These are phyloP conservation scores for Sparassis latifolia DNA, from an alignment of 1,284 basidiomycete genomes.

Conservation along the genomic window DNA sequence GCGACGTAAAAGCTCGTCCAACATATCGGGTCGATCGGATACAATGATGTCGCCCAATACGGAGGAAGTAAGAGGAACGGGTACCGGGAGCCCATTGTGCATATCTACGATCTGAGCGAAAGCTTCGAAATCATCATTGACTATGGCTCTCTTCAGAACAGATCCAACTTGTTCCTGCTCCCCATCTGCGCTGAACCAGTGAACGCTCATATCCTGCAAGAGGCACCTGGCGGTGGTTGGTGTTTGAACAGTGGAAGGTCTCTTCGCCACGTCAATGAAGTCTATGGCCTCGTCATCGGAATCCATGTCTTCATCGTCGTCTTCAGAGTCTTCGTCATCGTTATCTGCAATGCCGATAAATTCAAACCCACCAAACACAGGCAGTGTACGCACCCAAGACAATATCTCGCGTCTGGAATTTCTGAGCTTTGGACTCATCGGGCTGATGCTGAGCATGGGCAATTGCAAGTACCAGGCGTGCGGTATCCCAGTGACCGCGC, in stretches of 20 bases:
- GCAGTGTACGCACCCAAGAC: constrained; percentile 27
- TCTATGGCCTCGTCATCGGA: constrained; percentile 30
- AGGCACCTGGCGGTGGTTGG: constrained; percentile 31
- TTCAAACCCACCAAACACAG: background rate
- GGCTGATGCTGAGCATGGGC: constrained; percentile 44
- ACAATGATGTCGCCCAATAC: background rate
- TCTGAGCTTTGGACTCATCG: constrained; percentile 23
- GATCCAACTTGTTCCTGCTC: background rate
- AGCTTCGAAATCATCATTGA: constrained; percentile 41
- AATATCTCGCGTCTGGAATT: constrained; percentile 28
- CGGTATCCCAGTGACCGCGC: constrained; percentile 46
- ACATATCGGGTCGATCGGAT: background rate
- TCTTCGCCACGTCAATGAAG: constrained; percentile 46
- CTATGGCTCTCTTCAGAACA: constrained; percentile 25
- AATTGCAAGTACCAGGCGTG: constrained; percentile 45
- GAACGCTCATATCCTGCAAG: constrained; percentile 16
- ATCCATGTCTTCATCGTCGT: constrained; percentile 28
- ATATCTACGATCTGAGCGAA: constrained; percentile 42
- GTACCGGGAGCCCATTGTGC: constrained; percentile 26
- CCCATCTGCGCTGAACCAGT: constrained; percentile 13
- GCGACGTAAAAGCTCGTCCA: background rate
- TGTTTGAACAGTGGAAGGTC: constrained; percentile 36
- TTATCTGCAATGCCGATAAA: constrained; percentile 2
- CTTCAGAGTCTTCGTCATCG: constrained; percentile 28
- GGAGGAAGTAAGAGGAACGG: background rate